phyloP scores from a whole-genome alignment of 1,139 yeast genomes.

The Dujonia santamariae region DNA sequence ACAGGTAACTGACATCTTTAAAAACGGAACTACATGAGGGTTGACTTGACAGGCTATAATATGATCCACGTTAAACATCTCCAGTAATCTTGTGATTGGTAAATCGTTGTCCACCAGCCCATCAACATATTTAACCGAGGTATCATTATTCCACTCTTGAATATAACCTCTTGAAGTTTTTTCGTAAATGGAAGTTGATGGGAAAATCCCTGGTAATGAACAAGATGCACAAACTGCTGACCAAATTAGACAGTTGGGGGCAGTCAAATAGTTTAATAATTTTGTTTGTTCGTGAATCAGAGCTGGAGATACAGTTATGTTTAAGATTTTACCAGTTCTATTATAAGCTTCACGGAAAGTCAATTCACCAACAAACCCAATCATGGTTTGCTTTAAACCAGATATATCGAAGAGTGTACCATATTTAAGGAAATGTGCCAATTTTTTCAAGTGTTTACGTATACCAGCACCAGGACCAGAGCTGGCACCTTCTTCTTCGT shows the following conservation, averaged over 20 bases:
- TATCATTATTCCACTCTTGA: conserved; percentile 78
- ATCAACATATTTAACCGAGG: conserved; percentile 81
- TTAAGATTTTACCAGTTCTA: conserved; percentile 55
- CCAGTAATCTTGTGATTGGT: conserved; percentile 85
- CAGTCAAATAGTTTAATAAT: conserved; percentile 45
- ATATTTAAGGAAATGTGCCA: conserved; percentile 59
- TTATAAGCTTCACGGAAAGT: conserved; percentile 67
- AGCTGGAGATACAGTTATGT: conserved; percentile 54
- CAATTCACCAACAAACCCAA: conserved; percentile 78
- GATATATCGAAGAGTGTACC: conserved; percentile 89
- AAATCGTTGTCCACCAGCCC: conserved; percentile 95
- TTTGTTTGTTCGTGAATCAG: conserved; percentile 62
- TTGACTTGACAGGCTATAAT: conserved; percentile 96
- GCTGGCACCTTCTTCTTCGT: conserved; percentile 6
- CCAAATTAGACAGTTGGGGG: conserved; percentile 53
- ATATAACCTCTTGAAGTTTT: conserved; percentile 66
- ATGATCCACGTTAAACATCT: conserved; percentile 95
- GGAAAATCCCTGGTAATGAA: conserved; percentile 87
- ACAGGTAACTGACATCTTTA: conserved; percentile 63
- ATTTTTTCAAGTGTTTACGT: conserved; percentile 23
- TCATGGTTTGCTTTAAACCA: conserved; percentile 71
- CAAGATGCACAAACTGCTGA: conserved; percentile 98
- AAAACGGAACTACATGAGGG: conserved; percentile 90
- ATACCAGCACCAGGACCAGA: conserved; percentile 2
- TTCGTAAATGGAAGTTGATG: conserved; percentile 81